A percentile compares a stretch with the other conserved stretches of the same genome.
phyloP scores from a whole-genome alignment of 192 early-diverging fungal genomes.

The Helicostylum pulchrum region DNA sequence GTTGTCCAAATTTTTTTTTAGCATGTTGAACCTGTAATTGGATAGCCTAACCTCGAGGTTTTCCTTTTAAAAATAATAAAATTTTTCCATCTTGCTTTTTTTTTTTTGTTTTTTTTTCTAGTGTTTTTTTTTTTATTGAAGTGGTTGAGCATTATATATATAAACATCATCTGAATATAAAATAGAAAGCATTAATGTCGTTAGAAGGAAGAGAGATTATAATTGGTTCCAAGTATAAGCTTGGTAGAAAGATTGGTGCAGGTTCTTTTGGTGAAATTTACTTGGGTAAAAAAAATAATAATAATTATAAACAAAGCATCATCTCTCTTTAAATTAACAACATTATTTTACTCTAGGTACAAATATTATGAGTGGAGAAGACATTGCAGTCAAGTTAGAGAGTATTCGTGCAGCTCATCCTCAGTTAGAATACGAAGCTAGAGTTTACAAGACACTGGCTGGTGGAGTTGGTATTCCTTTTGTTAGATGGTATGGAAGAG shows the following conservation, averaged over 20 bases:
- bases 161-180: neutral
- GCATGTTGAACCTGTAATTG: neutral
- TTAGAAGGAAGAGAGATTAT: slow-evolving; percentile 55
- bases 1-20: neutral
- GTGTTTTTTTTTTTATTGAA: neutral
- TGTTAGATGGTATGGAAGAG: slow-evolving; percentile 81
- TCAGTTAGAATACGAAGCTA: slow-evolving; percentile 96
- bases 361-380: slow-evolving; percentile 87
- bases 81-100: neutral
- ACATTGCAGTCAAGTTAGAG: slow-evolving; percentile 97
- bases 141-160: neutral
- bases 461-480: slow-evolving; percentile 92
- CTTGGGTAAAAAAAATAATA: slow-evolving; percentile 56
- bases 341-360: slow-evolving; percentile 50
- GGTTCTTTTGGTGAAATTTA: slow-evolving; percentile 98
- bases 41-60: no score
- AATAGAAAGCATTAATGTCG: slow-evolving; percentile 9
- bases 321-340: neutral
- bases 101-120: neutral
- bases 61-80: neutral
- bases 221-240: slow-evolving; percentile 90
- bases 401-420: slow-evolving; percentile 92
- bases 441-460: slow-evolving; percentile 92
- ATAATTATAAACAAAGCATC: slow-evolving; percentile 1
- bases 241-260: slow-evolving; percentile 94